A percentile compares a stretch with the other conserved stretches of the same genome.
These are phyloP conservation scores for Quercus ilex DNA, from an alignment of 306 rosid species.

Conservation along the genomic window DNA sequence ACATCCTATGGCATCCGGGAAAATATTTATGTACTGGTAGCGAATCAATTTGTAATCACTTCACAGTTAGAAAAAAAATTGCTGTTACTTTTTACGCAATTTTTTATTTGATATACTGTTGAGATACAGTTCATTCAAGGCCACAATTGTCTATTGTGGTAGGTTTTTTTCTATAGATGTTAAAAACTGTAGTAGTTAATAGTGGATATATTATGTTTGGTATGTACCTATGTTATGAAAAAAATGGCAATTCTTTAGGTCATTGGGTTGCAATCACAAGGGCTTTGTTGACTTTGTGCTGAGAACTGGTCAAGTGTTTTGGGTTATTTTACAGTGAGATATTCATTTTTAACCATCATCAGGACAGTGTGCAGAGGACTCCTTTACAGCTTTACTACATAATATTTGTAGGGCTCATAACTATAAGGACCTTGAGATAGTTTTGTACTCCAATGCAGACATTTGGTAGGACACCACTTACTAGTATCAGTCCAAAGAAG, in stretches of 20 bases:
- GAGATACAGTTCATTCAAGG: not conserved
- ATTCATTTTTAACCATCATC: not conserved
- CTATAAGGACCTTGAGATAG: constrained; percentile 7
- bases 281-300: not conserved
- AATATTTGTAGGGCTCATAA: not conserved
- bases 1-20: no score
- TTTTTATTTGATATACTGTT: not conserved
- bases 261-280: not conserved
- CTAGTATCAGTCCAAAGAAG: constrained; percentile 90
- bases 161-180: not conserved
- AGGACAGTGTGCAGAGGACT: not conserved
- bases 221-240: not conserved
- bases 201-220: not conserved
- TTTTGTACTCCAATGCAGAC: constrained; percentile 52
- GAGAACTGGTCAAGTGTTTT: not conserved
- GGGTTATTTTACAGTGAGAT: not conserved
- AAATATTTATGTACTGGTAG: not conserved
- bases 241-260: not conserved
- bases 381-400: not conserved
- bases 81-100: not conserved
- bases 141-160: not conserved
- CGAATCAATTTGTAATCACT: not conserved
- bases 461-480: constrained; percentile 89
- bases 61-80: not conserved
- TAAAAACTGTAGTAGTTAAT: not conserved